These are phyloP conservation scores for Leishmania turanica DNA, from an alignment of 208 protist species.

Conservation along the genomic window DNA sequence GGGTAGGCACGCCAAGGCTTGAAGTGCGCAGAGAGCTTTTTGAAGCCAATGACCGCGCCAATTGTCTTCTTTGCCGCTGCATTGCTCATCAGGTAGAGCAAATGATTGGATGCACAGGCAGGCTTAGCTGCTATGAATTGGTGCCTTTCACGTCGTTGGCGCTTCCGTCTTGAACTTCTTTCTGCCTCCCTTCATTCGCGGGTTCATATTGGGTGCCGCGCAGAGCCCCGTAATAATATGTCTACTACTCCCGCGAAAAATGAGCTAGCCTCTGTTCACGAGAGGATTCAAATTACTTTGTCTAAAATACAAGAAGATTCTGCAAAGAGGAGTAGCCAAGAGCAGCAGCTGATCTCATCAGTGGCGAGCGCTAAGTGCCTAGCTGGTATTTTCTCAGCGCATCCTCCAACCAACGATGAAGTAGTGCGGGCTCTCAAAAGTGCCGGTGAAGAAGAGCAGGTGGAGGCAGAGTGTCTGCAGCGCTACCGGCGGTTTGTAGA, in stretches of 20 bases:
- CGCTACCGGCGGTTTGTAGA: slow-evolving; percentile 9
- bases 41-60: not conserved
- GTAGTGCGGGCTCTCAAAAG: slow-evolving; percentile 3
- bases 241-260: no score
- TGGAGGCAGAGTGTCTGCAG: slow-evolving; percentile 18
- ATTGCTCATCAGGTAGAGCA: not conserved
- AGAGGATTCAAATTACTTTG: not conserved
- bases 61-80: not conserved
- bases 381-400: not conserved
- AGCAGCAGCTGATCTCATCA: not conserved
- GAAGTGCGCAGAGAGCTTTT: not conserved
- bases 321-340: not conserved
- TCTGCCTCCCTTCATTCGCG: not conserved
- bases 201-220: not conserved
- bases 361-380: not conserved
- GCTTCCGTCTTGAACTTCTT: not conserved
- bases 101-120: not conserved
- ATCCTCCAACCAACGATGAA: slow-evolving; percentile 2
- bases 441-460: slow-evolving; percentile 14
- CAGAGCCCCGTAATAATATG: not conserved
- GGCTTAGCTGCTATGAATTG: not conserved
- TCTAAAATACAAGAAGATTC: slow-evolving; percentile 1
- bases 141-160: not conserved
- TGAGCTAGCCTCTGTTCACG: not conserved
- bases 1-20: not conserved